Evolutionary conservation across 208 protist species (phyloP).

Genomic region (Sergeia podlipaevii): DNA sequence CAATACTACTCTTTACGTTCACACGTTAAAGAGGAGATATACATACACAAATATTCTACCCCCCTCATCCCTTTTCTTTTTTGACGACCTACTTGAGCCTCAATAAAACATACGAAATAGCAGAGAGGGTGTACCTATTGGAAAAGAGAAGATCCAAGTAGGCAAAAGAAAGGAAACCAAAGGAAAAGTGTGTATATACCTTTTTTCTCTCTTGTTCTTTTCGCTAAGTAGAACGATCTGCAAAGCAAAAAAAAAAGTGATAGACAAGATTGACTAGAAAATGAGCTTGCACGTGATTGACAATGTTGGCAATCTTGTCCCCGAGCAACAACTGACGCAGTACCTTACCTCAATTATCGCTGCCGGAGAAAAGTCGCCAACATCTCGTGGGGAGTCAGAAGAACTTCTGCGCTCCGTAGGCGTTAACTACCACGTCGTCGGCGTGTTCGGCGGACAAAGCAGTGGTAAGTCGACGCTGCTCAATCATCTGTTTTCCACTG

Average conservation of each 20-base stretch:
- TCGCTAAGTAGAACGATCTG: background rate
- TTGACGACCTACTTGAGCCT: background rate
- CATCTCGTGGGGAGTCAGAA: background rate
- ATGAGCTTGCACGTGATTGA: conserved; percentile 71
- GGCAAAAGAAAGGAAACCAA: background rate
- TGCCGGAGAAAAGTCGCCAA: background rate
- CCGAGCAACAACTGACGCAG: conserved; percentile 38
- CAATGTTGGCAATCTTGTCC: conserved; percentile 50
- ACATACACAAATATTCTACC: background rate
- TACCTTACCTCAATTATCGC: conserved; percentile 30
- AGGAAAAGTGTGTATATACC: background rate
- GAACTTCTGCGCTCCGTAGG: conserved; percentile 34
- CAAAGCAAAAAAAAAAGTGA: background rate
- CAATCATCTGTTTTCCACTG: conserved; percentile 95
- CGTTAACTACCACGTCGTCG: conserved; percentile 87
- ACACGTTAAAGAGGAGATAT: background rate
- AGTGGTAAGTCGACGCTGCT: conserved; percentile 97
- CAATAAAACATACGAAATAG: too few species aligned
- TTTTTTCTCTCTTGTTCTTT: conserved; percentile 5
- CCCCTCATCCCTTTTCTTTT: background rate
- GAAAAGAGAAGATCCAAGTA: too few species aligned
- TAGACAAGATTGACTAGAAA: background rate
- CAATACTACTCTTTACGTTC: background rate
- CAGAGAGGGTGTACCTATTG: too few species aligned
- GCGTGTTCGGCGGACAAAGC: conserved; percentile 96